Conservation (phyloP, 148 eudicot species). For the Heliosperma pusillum region DNA sequence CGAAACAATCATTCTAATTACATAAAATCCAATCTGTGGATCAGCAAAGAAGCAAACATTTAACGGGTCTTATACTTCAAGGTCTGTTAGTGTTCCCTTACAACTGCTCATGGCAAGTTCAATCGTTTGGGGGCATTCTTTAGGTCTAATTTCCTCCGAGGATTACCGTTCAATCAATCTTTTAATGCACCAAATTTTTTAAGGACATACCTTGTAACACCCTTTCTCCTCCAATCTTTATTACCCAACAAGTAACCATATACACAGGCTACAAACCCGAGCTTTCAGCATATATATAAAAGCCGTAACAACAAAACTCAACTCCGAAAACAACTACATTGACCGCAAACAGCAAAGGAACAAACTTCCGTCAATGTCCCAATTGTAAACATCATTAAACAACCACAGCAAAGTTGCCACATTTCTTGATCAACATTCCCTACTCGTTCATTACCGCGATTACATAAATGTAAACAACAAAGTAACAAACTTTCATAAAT, state of each 20-base stretch:
- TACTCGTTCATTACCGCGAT: neutral
- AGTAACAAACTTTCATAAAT: conserved; percentile 1
- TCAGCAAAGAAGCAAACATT: neutral
- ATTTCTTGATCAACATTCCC: neutral
- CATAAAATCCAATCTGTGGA: neutral
- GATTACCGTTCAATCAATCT: neutral
- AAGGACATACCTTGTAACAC: too few species aligned
- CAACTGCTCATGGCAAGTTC: neutral
- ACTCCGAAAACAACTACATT: neutral
- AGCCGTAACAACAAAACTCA: neutral
- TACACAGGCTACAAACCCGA: neutral
- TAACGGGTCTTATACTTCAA: neutral
- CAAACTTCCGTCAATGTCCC: too few species aligned
- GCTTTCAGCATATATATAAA: neutral
- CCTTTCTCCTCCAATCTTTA: too few species aligned
- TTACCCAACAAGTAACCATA: neutral
- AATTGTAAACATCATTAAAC: too few species aligned
- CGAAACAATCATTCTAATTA: neutral
- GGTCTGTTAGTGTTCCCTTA: neutral
- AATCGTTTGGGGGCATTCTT: neutral
- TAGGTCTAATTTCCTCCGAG: neutral
- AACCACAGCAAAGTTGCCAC: neutral
- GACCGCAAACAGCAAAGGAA: neutral
- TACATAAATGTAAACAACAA: neutral
- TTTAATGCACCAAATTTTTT: too few species aligned